Conservation (phyloP, 805 yeast species). For the Zygosaccharomyces gambellarensis region DNA sequence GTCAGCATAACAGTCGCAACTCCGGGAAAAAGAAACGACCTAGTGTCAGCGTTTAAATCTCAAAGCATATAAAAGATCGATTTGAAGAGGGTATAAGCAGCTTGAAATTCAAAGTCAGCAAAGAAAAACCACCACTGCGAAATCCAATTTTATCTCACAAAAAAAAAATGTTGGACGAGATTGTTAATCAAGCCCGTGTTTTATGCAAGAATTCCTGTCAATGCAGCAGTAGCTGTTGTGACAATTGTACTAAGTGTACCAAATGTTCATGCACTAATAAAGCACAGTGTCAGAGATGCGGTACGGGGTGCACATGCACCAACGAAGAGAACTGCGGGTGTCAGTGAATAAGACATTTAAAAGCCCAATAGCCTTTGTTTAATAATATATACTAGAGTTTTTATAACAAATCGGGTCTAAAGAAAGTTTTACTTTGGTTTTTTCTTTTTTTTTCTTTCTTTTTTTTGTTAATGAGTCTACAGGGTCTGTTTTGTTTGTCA, state of each 20-base stretch:
- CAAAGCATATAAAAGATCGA: neutral
- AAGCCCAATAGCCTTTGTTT: too few species aligned
- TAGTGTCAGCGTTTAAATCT: neutral
- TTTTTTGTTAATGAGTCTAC: too few species aligned
- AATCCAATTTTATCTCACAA: too few species aligned
- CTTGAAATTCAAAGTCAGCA: too few species aligned
- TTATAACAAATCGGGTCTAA: neutral
- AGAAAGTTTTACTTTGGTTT: too few species aligned
- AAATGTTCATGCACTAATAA: neutral
- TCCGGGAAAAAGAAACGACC: neutral
- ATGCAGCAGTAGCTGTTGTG: neutral
- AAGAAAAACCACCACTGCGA: too few species aligned
- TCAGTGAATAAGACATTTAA: neutral
- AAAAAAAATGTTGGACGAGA: neutral
- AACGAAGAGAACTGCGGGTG: neutral
- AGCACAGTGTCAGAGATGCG: neutral
- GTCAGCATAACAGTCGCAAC: neutral
- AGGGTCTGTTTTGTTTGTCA: too few species aligned
- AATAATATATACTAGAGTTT: neutral
- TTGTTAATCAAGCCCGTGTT: neutral
- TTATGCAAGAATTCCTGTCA: neutral
- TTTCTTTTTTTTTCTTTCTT: too few species aligned
- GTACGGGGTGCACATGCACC: neutral
- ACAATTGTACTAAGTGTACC: neutral
- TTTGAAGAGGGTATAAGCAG: neutral